phyloP scores from a whole-genome alignment of 495 filamentous ascomycete species.

The Hypoxylon trugodes region DNA sequence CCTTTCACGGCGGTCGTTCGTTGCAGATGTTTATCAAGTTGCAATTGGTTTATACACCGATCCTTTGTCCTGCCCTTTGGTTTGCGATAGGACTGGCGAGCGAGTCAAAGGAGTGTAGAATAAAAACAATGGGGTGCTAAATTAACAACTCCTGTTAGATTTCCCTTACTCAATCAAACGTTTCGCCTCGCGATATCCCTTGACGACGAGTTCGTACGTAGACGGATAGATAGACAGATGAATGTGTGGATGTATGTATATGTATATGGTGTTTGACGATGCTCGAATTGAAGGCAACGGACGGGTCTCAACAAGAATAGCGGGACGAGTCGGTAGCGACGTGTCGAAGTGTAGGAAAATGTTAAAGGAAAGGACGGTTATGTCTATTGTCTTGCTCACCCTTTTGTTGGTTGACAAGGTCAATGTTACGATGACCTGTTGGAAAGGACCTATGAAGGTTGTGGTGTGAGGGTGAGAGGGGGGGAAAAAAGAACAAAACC shows the following conservation, averaged over 20 bases:
- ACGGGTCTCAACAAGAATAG: background rate
- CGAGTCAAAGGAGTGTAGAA: slow-evolving; percentile 17
- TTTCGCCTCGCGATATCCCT: background rate
- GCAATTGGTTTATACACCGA: slow-evolving; percentile 2
- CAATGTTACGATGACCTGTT: slow-evolving; percentile 37
- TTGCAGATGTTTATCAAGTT: slow-evolving; percentile 5
- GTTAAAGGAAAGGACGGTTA: slow-evolving; percentile 6
- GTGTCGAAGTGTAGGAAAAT: background rate
- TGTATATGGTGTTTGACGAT: background rate
- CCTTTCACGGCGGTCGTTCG: slow-evolving; percentile 25
- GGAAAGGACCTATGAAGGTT: slow-evolving; percentile 25
- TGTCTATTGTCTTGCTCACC: slow-evolving; percentile 20
- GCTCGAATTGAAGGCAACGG: background rate
- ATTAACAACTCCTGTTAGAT: slow-evolving; percentile 30
- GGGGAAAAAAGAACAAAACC: slow-evolving; percentile 28
- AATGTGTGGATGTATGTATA: no score
- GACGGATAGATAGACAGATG: no score
- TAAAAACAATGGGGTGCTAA: slow-evolving; percentile 35
- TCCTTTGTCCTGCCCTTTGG: slow-evolving; percentile 23
- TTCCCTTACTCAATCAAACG: slow-evolving; percentile 14
- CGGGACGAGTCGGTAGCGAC: slow-evolving; percentile 3
- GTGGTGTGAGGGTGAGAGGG: slow-evolving; percentile 10
- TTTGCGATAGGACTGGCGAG: slow-evolving; percentile 7
- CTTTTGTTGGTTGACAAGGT: slow-evolving; percentile 41
- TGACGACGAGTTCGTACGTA: background rate